Percentiles rank a stretch among this genome's conserved stretches.
These are phyloP conservation scores for Aspergillus melleus DNA, from an alignment of 2,329 filamentous ascomycete species.

Conservation along the genomic window DNA sequence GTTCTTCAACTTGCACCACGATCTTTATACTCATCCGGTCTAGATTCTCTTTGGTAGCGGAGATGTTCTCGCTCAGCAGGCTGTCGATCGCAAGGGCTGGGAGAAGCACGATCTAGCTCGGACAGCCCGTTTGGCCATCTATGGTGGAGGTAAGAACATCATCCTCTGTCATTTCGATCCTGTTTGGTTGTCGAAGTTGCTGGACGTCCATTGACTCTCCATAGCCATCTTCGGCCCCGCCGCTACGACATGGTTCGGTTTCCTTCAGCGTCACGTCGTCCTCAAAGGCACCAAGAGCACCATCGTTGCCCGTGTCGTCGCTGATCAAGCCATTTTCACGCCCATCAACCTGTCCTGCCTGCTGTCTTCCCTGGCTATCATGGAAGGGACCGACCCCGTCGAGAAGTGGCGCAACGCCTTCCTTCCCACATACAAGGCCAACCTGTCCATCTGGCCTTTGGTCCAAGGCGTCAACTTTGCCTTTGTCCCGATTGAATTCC, in stretches of 20 bases:
- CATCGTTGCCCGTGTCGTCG: conserved; percentile 73
- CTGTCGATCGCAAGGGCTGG: conserved; percentile 77
- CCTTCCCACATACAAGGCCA: conserved; percentile 70
- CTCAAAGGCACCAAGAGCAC: conserved; percentile 65
- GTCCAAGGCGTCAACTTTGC: conserved; percentile 88
- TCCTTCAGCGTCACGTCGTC: conserved; percentile 73
- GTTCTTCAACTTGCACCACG: conserved; percentile 4
- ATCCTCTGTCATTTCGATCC: background rate
- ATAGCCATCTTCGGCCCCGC: conserved; percentile 77
- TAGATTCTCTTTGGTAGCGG: conserved; percentile 87
- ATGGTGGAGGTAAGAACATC: conserved; percentile 46
- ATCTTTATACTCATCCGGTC: background rate
- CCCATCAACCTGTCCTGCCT: conserved; percentile 81
- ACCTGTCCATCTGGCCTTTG: conserved; percentile 84
- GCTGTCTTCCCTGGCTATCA: conserved; percentile 77
- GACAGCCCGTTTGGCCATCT: conserved; percentile 51
- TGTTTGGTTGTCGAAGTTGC: background rate
- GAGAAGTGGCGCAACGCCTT: conserved; percentile 75
- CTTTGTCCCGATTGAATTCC: conserved; percentile 77
- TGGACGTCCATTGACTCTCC: conserved; percentile 1
- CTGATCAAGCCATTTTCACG: conserved; percentile 81
- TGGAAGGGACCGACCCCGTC: conserved; percentile 67
- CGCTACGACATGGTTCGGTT: conserved; percentile 81
- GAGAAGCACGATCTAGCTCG: conserved; percentile 68
- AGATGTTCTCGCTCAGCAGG: conserved; percentile 87